Conservation (phyloP, 352 stramenopile species). For the Thraustotheca clavata region DNA sequence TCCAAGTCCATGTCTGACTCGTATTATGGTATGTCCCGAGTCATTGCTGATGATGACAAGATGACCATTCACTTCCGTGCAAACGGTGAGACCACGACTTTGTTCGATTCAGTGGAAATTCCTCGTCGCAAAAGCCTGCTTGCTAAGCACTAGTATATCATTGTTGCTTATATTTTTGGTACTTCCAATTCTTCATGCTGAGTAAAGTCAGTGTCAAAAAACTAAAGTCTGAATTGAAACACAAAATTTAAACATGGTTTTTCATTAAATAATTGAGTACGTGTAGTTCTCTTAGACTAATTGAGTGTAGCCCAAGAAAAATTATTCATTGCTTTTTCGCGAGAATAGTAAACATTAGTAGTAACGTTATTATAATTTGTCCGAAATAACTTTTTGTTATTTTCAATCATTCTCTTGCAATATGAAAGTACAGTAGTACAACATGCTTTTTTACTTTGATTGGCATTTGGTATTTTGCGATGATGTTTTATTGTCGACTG, state of each 20-base stretch:
- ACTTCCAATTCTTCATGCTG: no score
- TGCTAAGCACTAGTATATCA: no score
- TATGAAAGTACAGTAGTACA: background rate
- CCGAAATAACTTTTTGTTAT: background rate
- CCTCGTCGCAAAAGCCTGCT: background rate
- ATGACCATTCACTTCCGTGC: background rate
- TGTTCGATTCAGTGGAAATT: background rate
- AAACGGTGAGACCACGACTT: background rate
- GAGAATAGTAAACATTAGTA: background rate
- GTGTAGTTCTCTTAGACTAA: no score
- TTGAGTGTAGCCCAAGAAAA: no score
- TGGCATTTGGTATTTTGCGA: background rate
- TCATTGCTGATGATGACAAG: slow-evolving; percentile 4
- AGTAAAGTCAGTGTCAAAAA: no score
- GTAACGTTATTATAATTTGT: background rate
- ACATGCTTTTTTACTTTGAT: background rate
- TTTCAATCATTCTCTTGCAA: background rate
- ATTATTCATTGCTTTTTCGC: no score
- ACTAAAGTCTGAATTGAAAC: no score
- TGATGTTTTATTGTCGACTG: background rate
- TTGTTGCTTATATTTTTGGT: no score
- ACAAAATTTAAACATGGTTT: no score
- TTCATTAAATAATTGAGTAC: no score
- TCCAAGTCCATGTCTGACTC: background rate
- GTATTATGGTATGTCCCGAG: slow-evolving; percentile 7